These are phyloP conservation scores for Melampsora abietis-canadensis DNA, from an alignment of 1,284 basidiomycete species.

Conservation along the genomic window DNA sequence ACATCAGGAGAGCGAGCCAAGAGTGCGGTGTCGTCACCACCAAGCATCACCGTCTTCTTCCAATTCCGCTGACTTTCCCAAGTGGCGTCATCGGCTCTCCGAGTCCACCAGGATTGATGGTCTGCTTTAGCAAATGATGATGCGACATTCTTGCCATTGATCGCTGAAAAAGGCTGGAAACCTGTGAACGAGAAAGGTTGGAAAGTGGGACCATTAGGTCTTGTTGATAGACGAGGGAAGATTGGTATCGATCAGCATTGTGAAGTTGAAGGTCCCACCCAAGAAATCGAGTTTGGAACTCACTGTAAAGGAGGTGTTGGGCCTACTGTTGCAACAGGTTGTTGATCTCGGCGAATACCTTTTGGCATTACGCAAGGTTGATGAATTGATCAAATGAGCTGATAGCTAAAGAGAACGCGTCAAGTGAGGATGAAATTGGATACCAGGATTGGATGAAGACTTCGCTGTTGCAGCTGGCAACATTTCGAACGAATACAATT, in stretches of 20 bases:
- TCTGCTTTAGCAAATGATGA: slow-evolving; percentile 43
- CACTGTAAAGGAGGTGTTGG: not conserved
- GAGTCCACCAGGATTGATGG: slow-evolving; percentile 44
- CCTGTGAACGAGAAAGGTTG: slow-evolving; percentile 33
- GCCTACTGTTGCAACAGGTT: not conserved
- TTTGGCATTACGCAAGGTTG: slow-evolving; percentile 1
- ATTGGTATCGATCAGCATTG: too few relatives aligned
- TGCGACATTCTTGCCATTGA: slow-evolving; percentile 44
- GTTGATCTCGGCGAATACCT: slow-evolving; percentile 7
- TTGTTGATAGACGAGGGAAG: too few relatives aligned
- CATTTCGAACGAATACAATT: too few relatives aligned
- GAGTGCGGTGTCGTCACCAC: slow-evolving; percentile 23
- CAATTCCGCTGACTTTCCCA: slow-evolving; percentile 43
- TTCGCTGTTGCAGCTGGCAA: too few relatives aligned
- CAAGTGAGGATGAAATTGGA: not conserved
- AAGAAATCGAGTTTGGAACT: not conserved
- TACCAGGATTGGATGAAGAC: not conserved
- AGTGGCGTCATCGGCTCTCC: slow-evolving; percentile 30
- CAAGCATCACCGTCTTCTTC: slow-evolving; percentile 43
- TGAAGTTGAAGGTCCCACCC: not conserved
- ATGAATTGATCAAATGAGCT: not conserved
- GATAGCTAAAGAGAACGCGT: not conserved
- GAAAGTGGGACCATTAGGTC: not conserved
- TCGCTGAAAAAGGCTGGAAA: slow-evolving; percentile 39
- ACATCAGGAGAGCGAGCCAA: slow-evolving; percentile 9